Base-by-base conservation (phyloP, 2,329 filamentous ascomycete genomes). In the Tolypocladium ophioglossoides region DNA sequence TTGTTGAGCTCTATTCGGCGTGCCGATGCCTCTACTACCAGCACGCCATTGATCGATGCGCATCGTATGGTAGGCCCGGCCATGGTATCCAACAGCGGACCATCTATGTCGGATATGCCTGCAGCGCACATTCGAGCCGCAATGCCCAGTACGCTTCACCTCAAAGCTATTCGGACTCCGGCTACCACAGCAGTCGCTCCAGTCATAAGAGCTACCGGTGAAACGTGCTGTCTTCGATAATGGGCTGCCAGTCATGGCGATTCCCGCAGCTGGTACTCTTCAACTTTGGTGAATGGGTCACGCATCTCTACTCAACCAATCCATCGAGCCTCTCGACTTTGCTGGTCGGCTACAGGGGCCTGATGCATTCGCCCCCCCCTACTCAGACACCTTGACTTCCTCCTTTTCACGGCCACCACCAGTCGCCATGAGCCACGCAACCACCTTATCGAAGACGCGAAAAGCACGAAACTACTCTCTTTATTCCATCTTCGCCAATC, bases 21-120 rank as follows among this genome's bases (percentile, higher is more conserved):
- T 96, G 91, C 78, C 82, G 84, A 59, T 96, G 91, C 72, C 78
- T 92, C 62, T 95, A 96, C 77, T 89, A 92, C 76, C 80, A 86
- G 65, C 91, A 96, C 69, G 84, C 88, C 50, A 79, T 96, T 63
- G 91, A 96, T 66, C 86, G 87, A 57, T 96, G 91, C 68, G 77
- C 83, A 50, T 77, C 82, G 38, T 89, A 90, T 67, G 87, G 86
- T 57, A 84, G 86, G 56, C 80, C 82, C 51, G 86, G 86, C 49
- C 91, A 96, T 65, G 63, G 64, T 48, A 74, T 91, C 55, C 82
- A 89, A 61, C 84, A 88, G 64, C 85, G 86, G 67, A 87, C 82
- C 8, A 87, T 96, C 52, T 76, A 89, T 22, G 90, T 96, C 27
- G 91, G 91, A 52, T 94, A 94, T 66, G 80, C 86, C 52, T 96